Conservation (phyloP, 176 grass and related monocot species). For the Carex littledalei region DNA sequence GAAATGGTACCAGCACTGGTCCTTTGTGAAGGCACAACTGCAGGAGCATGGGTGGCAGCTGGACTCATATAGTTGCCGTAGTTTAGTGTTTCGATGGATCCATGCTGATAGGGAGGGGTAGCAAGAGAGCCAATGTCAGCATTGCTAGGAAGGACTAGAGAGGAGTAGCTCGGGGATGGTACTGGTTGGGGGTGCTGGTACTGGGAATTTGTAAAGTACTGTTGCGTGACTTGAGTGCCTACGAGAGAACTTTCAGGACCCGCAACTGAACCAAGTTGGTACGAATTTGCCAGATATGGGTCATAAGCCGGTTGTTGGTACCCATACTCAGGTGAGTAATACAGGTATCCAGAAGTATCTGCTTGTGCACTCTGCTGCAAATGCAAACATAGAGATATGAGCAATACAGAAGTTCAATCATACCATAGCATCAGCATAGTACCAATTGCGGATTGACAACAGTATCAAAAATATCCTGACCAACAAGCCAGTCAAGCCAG, state of each 20-base stretch:
- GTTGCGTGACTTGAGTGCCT: constrained; percentile 10
- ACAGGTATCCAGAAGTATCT: constrained; percentile 47
- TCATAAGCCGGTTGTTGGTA: constrained; percentile 52
- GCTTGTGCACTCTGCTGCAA: constrained; percentile 37
- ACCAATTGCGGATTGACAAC: background rate
- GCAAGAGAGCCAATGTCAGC: constrained; percentile 39
- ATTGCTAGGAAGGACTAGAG: constrained; percentile 38
- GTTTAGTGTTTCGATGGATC: constrained; percentile 13
- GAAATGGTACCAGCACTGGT: background rate
- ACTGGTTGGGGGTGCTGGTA: constrained; percentile 32
- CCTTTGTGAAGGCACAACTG: constrained; percentile 25
- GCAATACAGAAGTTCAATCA: background rate
- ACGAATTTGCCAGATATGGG: constrained; percentile 35
- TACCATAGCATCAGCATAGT: background rate
- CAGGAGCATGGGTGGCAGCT: background rate
- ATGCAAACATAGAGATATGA: background rate
- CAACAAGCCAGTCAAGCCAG: no score
- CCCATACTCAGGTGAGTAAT: constrained; percentile 59
- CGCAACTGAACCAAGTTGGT: constrained; percentile 30
- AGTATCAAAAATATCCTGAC: background rate
- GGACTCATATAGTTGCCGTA: constrained; percentile 3
- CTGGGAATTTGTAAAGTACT: constrained; percentile 33
- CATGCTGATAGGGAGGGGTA: constrained; percentile 5
- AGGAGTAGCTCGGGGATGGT: constrained; percentile 46
- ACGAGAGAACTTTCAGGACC: constrained; percentile 36